These are phyloP conservation scores for Fusarium luffae DNA, from an alignment of 2,329 filamentous ascomycete genomes.

Conservation along the genomic window DNA sequence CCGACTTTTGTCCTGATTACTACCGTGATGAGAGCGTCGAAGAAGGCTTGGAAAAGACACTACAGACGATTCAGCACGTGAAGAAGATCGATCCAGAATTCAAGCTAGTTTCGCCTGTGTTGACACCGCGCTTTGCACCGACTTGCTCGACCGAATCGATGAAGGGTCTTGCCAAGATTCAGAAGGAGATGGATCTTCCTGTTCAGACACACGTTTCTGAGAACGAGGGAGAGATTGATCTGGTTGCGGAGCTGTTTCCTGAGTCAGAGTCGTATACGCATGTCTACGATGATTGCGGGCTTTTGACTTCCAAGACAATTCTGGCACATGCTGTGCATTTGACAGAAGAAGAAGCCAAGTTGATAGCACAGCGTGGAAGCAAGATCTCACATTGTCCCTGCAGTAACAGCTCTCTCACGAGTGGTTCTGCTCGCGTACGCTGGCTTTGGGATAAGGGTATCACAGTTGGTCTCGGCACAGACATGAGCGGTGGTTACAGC, in stretches of 20 bases:
- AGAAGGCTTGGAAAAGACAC: conserved; percentile 66
- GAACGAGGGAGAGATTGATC: conserved; percentile 76
- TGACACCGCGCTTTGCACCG: conserved; percentile 79
- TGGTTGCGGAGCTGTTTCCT: conserved; percentile 79
- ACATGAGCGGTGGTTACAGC: conserved; percentile 89
- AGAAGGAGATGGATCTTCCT: conserved; percentile 70
- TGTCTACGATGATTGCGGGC: conserved; percentile 79
- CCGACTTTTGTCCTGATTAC: conserved; percentile 73
- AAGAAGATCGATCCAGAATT: conserved; percentile 71
- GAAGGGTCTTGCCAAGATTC: conserved; percentile 70
- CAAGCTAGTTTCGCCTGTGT: conserved; percentile 77
- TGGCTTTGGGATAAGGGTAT: conserved; percentile 79
- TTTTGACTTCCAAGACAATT: conserved; percentile 79
- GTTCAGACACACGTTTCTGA: conserved; percentile 93
- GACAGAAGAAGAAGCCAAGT: conserved; percentile 69
- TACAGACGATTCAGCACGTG: conserved; percentile 73
- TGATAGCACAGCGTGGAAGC: conserved; percentile 70
- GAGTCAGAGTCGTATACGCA: conserved; percentile 71
- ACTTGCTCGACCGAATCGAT: conserved; percentile 72
- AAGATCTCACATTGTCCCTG: conserved; percentile 89
- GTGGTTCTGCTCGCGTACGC: conserved; percentile 80
- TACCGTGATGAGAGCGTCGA: conserved; percentile 80
- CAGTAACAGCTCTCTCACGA: conserved; percentile 84
- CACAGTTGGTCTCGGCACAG: conserved; percentile 86
- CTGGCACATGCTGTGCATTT: conserved; percentile 89